These are phyloP conservation scores for Phaeotremella skinneri DNA, from an alignment of 768 basidiomycete genomes.

Conservation along the genomic window DNA sequence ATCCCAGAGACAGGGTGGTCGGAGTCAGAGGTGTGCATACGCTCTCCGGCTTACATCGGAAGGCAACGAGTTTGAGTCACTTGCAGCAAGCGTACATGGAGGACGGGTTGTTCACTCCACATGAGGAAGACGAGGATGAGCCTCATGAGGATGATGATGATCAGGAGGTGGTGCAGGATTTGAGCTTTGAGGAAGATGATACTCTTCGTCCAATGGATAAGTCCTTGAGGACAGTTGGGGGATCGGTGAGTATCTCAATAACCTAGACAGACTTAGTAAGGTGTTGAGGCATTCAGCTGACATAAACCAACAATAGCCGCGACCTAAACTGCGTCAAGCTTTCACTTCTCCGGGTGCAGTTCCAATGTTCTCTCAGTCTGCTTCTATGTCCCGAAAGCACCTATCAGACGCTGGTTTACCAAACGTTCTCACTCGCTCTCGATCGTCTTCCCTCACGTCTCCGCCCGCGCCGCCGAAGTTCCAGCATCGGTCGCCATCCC, in stretches of 20 bases:
- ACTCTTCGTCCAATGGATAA: slow-evolving; percentile 57
- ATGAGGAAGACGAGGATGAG: slow-evolving; percentile 22
- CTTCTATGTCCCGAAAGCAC: slow-evolving; percentile 6
- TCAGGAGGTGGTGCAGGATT: slow-evolving; percentile 33
- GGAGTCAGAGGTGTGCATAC: slow-evolving; percentile 48
- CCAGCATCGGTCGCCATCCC: slow-evolving; percentile 40
- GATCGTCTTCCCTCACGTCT: slow-evolving; percentile 41
- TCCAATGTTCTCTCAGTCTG: slow-evolving; percentile 8
- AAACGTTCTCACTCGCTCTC: slow-evolving; percentile 20
- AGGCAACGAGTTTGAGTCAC: slow-evolving; percentile 48
- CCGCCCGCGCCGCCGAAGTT: slow-evolving; percentile 39
- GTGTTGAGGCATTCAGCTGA: background rate
- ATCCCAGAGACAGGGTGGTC: slow-evolving; percentile 29
- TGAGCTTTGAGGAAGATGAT: slow-evolving; percentile 61
- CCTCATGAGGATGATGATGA: slow-evolving; percentile 17
- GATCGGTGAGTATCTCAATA: background rate
- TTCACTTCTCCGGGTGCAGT: slow-evolving; percentile 19
- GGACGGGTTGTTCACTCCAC: slow-evolving; percentile 17
- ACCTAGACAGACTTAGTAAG: background rate
- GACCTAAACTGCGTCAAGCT: slow-evolving; percentile 20
- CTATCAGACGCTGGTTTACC: slow-evolving; percentile 13
- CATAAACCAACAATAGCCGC: slow-evolving; percentile 10
- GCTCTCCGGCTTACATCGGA: slow-evolving; percentile 50
- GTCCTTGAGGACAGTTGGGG: background rate
- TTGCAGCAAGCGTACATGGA: slow-evolving; percentile 42